A percentile compares a stretch with the other conserved stretches of the same genome.
Conservation (phyloP, 2,329 filamentous ascomycete species). For the Bipolaris sorokiniana region DNA sequence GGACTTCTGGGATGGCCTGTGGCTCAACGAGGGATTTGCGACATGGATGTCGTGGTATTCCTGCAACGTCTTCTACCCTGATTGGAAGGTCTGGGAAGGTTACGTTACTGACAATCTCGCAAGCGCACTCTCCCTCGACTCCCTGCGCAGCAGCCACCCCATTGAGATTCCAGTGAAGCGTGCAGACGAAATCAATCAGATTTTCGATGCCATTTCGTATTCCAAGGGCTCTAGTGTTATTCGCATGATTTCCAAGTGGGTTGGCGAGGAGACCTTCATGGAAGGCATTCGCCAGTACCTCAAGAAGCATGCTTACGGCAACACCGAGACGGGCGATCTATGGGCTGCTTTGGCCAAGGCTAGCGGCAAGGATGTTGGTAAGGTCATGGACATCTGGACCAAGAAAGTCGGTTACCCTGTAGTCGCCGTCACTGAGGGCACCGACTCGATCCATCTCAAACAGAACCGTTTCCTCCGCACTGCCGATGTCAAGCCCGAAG, state of each 20-base stretch:
- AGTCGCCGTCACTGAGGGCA: constrained; percentile 78
- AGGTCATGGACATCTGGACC: constrained; percentile 95
- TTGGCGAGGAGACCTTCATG: constrained; percentile 91
- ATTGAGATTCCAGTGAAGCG: constrained; percentile 96
- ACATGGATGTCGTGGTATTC: constrained; percentile 95
- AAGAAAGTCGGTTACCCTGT: constrained; percentile 96
- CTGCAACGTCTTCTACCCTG: constrained; percentile 92
- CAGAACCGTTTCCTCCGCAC: constrained; percentile 95
- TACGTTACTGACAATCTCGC: constrained; percentile 94
- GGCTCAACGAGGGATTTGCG: constrained; percentile 93
- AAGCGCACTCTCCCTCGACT: constrained; percentile 84
- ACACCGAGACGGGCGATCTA: constrained; percentile 88
- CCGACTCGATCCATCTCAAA: constrained; percentile 80
- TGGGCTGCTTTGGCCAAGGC: constrained; percentile 88
- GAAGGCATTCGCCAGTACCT: constrained; percentile 90
- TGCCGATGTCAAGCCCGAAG: constrained; percentile 89
- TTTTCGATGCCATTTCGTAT: constrained; percentile 97
- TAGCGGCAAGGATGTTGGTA: constrained; percentile 87
- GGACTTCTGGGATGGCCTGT: constrained; percentile 98
- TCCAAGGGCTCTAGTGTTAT: constrained; percentile 95
- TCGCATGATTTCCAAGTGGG: constrained; percentile 94
- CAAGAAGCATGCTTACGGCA: constrained; percentile 95
- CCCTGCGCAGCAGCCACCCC: constrained; percentile 90
- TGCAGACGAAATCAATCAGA: constrained; percentile 96
- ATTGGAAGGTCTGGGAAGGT: constrained; percentile 97